Conservation (phyloP, 768 basidiomycete species). For the Naematelia encephala region DNA sequence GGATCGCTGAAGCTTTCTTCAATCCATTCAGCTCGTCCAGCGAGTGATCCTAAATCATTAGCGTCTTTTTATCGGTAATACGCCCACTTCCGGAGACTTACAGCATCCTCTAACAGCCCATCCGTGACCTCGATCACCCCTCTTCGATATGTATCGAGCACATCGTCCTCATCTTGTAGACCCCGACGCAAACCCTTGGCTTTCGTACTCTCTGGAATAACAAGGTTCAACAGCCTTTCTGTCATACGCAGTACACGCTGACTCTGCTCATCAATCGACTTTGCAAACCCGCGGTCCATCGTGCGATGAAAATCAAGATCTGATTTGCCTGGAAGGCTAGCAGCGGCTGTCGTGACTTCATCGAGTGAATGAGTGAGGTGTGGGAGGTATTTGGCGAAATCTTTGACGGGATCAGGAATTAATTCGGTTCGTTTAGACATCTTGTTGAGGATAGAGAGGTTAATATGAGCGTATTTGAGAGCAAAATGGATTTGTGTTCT, state of each 20-base stretch:
- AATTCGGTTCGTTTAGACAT: neutral
- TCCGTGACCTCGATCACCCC: constrained; percentile 82
- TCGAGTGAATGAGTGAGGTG: constrained; percentile 44
- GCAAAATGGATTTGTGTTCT: neutral
- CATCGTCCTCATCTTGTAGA: constrained; percentile 69
- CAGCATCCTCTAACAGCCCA: constrained; percentile 75
- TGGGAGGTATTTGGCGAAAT: constrained; percentile 37
- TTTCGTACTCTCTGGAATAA: constrained; percentile 38
- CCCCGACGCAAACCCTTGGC: constrained; percentile 47
- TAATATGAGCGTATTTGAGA: neutral
- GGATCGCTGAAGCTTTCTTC: constrained; percentile 55
- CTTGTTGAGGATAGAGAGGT: neutral
- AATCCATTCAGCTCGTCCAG: constrained; percentile 74
- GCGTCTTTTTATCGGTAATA: neutral
- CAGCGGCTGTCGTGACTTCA: constrained; percentile 44
- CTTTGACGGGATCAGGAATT: constrained; percentile 6
- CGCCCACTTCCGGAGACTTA: constrained; percentile 49
- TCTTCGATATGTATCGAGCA: constrained; percentile 75
- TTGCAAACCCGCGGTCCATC: constrained; percentile 67
- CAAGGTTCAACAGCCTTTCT: constrained; percentile 62
- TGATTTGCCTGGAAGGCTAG: constrained; percentile 54
- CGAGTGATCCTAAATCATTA: constrained; percentile 63
- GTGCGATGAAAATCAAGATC: constrained; percentile 90
- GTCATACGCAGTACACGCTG: constrained; percentile 64
- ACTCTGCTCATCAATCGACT: constrained; percentile 68